Base-by-base conservation (phyloP, 805 yeast species). In the Yarrowia alimentaria region DNA sequence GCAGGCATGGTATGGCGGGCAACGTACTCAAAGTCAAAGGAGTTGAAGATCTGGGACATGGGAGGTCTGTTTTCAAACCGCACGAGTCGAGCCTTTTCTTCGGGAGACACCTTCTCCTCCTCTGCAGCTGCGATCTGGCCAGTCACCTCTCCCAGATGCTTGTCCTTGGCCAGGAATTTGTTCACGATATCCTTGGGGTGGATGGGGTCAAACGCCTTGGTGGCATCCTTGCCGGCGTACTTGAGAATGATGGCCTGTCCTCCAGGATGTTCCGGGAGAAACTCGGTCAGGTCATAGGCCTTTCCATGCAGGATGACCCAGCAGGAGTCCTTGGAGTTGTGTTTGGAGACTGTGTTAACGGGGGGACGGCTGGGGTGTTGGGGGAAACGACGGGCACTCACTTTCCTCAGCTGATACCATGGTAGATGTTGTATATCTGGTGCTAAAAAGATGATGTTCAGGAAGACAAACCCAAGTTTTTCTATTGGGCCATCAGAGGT, bases 181-280 rank as follows among this genome's bases (percentile, higher is more conserved):
- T 78, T 80, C 50, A 91, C 72, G 6, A 87, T 84, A 59, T 89
- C 96, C n/a, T 83, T 78, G 0, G 98, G 93, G 66, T 91, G 99
- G 54, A 91, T 75, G 14, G 95, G 96, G 54, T 83, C 86, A 62
- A 88, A 91, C 8, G 86, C 79, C 59, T 83, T 81, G 6, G 93
- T 83, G 9, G 91, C 95, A 59, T 85, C 88, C 54, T 76, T 79
- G 11, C 93, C 93, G n/a, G 75, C 76, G 30, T 66, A 80, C 61
- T 76, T 77, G 51, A 76, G 64, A 26, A 80, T 77, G 50, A 79
- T 74, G 5, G 68, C 71, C 14, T 73, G 60, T 3, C 85, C 85
- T 24, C 85, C 85, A 9, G 85, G 85, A 58, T 80, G 85, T 34
- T 75, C 71, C 16, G 70, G 70, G 26, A 76, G 59, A 57, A 79